Evolutionary conservation across 495 filamentous ascomycete genomes (phyloP).

Genomic region (Penicillium goetzii): DNA sequence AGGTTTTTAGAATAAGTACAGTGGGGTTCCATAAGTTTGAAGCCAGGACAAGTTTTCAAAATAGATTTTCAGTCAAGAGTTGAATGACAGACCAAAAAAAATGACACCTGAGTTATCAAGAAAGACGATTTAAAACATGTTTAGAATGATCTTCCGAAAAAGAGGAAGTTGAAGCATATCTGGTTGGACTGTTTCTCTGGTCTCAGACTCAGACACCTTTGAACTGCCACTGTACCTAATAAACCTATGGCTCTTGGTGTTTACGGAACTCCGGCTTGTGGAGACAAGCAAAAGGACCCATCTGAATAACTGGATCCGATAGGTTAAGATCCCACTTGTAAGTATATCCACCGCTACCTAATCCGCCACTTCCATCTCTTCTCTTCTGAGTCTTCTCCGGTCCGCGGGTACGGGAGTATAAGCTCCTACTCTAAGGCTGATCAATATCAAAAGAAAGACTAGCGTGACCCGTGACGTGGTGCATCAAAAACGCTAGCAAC

Average conservation of each 20-base stretch:
- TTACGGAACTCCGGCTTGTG: conserved; percentile 6
- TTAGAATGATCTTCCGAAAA: too few species aligned
- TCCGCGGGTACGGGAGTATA: neutral
- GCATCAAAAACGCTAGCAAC: neutral
- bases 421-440: neutral
- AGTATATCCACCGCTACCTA: neutral
- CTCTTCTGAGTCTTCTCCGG: neutral
- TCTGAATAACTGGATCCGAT: neutral
- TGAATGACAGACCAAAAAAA: too few species aligned
- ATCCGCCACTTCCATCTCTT: neutral
- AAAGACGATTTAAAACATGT: too few species aligned
- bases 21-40: too few species aligned
- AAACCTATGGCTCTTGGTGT: neutral
- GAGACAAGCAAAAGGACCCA: neutral
- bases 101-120: too few species aligned
- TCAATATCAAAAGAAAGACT: neutral
- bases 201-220: too few species aligned
- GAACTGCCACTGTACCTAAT: too few species aligned
- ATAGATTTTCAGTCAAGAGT: too few species aligned
- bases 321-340: neutral
- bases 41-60: too few species aligned
- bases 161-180: too few species aligned
- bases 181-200: too few species aligned
- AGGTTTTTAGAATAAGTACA: neutral
- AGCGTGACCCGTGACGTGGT: neutral